These are phyloP conservation scores for Linanthus parryae DNA, from an alignment of 148 eudicot species.

Conservation along the genomic window DNA sequence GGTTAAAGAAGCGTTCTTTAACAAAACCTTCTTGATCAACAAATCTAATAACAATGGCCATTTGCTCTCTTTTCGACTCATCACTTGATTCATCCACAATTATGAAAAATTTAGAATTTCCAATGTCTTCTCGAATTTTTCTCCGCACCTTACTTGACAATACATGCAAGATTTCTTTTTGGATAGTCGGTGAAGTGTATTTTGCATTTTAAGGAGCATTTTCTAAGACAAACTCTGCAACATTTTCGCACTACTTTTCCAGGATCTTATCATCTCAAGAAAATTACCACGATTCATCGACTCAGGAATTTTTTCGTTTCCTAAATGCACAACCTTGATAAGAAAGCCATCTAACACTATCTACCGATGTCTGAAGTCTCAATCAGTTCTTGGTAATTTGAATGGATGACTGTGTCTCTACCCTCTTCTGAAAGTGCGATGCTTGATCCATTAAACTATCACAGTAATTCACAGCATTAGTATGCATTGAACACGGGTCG, in stretches of 20 bases:
- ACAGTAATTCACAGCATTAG: too few species aligned
- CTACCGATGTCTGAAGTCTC: not conserved
- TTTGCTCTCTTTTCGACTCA: slow-evolving; percentile 15
- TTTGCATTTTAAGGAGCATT: slow-evolving; percentile 13
- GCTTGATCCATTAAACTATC: too few species aligned
- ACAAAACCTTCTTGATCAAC: slow-evolving; percentile 15
- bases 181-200: slow-evolving; percentile 10
- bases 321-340: not conserved
- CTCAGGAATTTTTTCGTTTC: not conserved
- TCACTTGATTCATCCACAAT: slow-evolving; percentile 20
- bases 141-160: not conserved
- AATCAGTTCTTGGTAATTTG: not conserved
- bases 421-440: too few species aligned
- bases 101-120: slow-evolving; percentile 14
- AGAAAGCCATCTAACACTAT: not conserved
- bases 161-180: slow-evolving; percentile 9
- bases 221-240: not conserved
- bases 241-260: slow-evolving; percentile 5
- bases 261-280: not conserved
- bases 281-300: not conserved
- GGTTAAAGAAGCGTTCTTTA: slow-evolving; percentile 6
- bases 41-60: slow-evolving; percentile 20
- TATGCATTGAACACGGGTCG: too few species aligned
- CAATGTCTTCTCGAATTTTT: slow-evolving; percentile 14
- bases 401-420: too few species aligned